These are phyloP conservation scores for Sarcodon aspratus DNA, from an alignment of 768 basidiomycete genomes.

Conservation along the genomic window DNA sequence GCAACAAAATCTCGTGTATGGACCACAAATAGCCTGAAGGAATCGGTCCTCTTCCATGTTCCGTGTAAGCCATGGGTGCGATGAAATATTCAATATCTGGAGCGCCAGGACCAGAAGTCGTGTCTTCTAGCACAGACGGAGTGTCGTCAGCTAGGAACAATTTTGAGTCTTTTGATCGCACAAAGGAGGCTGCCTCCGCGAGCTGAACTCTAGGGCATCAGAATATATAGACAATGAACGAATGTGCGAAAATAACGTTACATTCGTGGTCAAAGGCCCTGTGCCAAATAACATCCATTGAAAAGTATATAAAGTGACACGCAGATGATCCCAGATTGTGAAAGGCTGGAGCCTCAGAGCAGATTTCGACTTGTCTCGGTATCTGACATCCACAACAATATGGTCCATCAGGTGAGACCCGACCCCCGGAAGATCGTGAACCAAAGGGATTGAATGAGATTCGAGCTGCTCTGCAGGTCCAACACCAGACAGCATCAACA, in stretches of 20 bases:
- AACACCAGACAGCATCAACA: slow-evolving; percentile 19
- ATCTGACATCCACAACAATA: slow-evolving; percentile 3
- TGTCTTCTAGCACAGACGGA: slow-evolving; percentile 11
- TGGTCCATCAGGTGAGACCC: slow-evolving; percentile 19
- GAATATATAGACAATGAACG: background rate
- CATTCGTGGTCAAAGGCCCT: slow-evolving; percentile 1
- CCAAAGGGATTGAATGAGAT: slow-evolving; percentile 8
- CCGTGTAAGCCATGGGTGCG: slow-evolving; percentile 2
- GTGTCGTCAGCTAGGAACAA: slow-evolving; percentile 25
- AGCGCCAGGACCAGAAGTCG: slow-evolving; percentile 18
- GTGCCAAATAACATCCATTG: slow-evolving; percentile 1
- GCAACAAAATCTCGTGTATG: too few relatives aligned
- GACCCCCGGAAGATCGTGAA: slow-evolving; percentile 16
- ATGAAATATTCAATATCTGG: slow-evolving; percentile 24
- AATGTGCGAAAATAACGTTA: background rate
- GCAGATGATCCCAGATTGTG: slow-evolving; percentile 1
- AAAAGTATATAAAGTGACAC: background rate
- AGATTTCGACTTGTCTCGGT: slow-evolving; percentile 1
- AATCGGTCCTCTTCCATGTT: too few relatives aligned
- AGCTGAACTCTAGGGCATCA: slow-evolving; percentile 10
- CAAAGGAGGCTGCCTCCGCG: slow-evolving; percentile 40
- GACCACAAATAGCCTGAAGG: too few relatives aligned
- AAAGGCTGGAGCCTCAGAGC: too few relatives aligned
- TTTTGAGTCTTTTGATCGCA: slow-evolving; percentile 34
- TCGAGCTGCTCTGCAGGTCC: slow-evolving; percentile 11